These are phyloP conservation scores for Ophiocordyceps camponoti-floridani DNA, from an alignment of 2,329 filamentous ascomycete species.

Conservation along the genomic window DNA sequence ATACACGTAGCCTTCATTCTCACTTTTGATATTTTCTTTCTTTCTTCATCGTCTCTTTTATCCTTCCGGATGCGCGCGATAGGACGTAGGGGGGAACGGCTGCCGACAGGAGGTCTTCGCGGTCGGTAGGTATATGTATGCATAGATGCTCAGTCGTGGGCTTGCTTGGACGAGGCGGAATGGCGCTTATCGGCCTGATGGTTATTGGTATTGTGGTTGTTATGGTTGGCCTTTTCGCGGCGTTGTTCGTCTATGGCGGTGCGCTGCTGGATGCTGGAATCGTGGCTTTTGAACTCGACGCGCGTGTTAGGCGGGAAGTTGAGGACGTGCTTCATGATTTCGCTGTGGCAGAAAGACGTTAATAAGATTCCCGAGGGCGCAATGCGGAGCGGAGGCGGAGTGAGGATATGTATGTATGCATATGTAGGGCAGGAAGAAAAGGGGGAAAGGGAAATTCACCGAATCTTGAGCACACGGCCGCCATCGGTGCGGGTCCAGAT, in stretches of 20 bases:
- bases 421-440: background rate
- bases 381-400: background rate
- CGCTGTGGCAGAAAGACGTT: conserved; percentile 31
- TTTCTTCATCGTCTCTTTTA: background rate
- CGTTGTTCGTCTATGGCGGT: conserved; percentile 81
- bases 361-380: background rate
- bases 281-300: conserved; percentile 90
- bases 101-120: too few relatives aligned
- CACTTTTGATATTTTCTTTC: background rate
- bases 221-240: conserved; percentile 55
- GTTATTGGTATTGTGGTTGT: conserved; percentile 4
- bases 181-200: conserved; percentile 21
- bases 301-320: conserved; percentile 75
- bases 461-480: conserved; percentile 86
- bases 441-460: conserved; percentile 39
- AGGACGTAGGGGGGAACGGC: too few relatives aligned
- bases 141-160: conserved; percentile 8
- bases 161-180: conserved; percentile 13
- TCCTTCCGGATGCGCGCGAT: background rate
- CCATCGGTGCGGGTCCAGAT: conserved; percentile 95
- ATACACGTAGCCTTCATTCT: background rate
- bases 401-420: background rate
- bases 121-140: too few relatives aligned
- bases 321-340: conserved; percentile 84
- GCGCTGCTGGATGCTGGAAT: conserved; percentile 85